Conservation (phyloP, 1,284 basidiomycete species). For the Ganoderma lucidum region DNA sequence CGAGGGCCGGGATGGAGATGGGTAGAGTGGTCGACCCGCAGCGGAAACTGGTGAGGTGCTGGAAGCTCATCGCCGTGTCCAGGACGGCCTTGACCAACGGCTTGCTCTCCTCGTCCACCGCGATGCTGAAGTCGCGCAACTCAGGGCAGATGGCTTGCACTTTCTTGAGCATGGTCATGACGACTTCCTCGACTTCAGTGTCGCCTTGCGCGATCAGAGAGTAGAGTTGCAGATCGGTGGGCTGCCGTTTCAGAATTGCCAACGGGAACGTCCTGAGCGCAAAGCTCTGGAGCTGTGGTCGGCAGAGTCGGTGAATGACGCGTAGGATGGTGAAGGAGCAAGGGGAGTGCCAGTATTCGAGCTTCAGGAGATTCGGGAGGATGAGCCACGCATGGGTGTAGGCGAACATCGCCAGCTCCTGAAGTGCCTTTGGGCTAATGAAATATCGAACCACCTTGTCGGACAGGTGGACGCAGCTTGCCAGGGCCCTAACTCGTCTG, state of each 20-base stretch:
- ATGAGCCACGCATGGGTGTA: constrained; percentile 1
- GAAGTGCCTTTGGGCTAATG: not conserved
- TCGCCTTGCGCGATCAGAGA: not conserved
- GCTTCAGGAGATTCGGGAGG: constrained; percentile 9
- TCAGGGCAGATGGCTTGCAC: constrained; percentile 4
- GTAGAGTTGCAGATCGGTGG: constrained; percentile 2
- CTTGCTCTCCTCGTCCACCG: constrained; percentile 1
- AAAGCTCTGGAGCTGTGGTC: constrained; percentile 2
- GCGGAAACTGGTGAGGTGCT: constrained; percentile 6
- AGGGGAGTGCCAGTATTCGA: constrained; percentile 4
- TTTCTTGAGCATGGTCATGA: not conserved
- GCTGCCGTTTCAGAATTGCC: not conserved
- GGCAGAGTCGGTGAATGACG: not conserved
- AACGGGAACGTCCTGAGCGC: not conserved
- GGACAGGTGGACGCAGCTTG: not conserved
- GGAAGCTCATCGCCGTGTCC: constrained; percentile 11
- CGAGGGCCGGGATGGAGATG: constrained; percentile 7
- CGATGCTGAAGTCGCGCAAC: constrained; percentile 4
- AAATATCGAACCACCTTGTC: not conserved
- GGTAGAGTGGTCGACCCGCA: constrained; percentile 11
- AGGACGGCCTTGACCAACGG: constrained; percentile 1
- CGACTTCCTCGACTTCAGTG: not conserved
- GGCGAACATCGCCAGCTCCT: not conserved
- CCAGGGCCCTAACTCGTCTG: not conserved
- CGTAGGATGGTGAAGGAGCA: not conserved